A percentile compares a stretch with the other conserved stretches of the same genome.
Evolutionary conservation across 2,329 filamentous ascomycete species (phyloP).

Genomic region (Phaeoacremonium minimum): DNA sequence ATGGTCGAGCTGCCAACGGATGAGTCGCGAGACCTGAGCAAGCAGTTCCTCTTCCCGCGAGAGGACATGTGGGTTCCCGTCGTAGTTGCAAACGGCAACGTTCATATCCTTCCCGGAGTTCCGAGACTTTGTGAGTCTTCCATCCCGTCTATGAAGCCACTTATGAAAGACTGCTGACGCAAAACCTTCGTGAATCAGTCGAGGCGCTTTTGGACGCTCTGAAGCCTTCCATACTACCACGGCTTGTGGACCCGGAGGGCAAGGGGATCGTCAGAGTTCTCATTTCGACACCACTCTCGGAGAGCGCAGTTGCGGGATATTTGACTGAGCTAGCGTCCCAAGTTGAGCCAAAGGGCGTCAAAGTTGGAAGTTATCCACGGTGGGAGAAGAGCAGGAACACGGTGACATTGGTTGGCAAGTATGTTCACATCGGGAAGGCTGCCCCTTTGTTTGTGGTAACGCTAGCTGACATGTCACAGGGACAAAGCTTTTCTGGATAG

Average conservation of each 20-base stretch:
- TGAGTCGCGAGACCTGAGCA: slow-evolving; percentile 54
- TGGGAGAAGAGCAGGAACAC: slow-evolving; percentile 88
- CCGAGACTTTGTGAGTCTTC: slow-evolving; percentile 64
- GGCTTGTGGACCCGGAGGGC: slow-evolving; percentile 73
- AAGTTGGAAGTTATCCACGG: slow-evolving; percentile 91
- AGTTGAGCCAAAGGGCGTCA: slow-evolving; percentile 73
- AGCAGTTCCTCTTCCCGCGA: slow-evolving; percentile 74
- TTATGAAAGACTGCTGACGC: not conserved
- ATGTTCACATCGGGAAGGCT: too few species aligned
- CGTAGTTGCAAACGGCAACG: slow-evolving; percentile 82
- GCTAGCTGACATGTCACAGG: too few species aligned
- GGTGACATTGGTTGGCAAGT: slow-evolving; percentile 76
- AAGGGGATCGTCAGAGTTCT: slow-evolving; percentile 75
- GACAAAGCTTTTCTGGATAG: slow-evolving; percentile 75
- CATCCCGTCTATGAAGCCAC: not conserved
- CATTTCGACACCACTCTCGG: slow-evolving; percentile 81
- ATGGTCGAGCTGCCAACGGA: slow-evolving; percentile 89
- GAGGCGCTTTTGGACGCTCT: slow-evolving; percentile 73
- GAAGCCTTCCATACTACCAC: slow-evolving; percentile 65
- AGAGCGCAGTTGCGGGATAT: slow-evolving; percentile 81
- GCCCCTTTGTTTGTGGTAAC: too few species aligned
- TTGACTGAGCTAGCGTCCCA: slow-evolving; percentile 73
- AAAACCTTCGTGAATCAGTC: slow-evolving; percentile 35
- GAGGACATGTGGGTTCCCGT: slow-evolving; percentile 91
- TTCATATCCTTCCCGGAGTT: slow-evolving; percentile 89